These are phyloP conservation scores for Zizania palustris DNA, from an alignment of 202 grass and related monocot species.

Conservation along the genomic window DNA sequence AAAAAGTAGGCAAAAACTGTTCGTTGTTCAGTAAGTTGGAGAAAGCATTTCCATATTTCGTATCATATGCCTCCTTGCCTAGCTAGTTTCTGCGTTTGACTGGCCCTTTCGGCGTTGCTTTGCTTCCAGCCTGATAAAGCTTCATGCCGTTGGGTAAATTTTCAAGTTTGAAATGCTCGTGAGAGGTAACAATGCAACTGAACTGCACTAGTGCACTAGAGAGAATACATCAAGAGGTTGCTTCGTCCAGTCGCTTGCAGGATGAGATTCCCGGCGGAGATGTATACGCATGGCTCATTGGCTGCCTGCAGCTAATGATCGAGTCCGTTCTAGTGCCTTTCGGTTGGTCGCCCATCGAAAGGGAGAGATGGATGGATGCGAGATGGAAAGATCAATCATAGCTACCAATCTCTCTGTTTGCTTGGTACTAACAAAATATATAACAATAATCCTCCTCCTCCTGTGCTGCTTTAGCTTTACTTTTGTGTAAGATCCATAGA, in stretches of 20 bases:
- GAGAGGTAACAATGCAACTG: neutral
- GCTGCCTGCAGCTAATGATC: neutral
- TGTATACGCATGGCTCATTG: neutral
- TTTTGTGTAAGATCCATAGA: neutral
- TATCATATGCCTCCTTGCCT: neutral
- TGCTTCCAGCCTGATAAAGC: neutral
- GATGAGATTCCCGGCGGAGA: constrained; percentile 14
- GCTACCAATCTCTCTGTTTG: neutral
- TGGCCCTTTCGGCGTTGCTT: neutral
- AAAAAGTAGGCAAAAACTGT: neutral
- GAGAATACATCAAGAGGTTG: constrained; percentile 8
- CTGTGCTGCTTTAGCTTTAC: neutral
- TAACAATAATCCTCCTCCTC: no score
- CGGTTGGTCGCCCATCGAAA: constrained; percentile 36
- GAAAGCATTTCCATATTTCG: neutral
- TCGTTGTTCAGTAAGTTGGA: neutral
- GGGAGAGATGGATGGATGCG: constrained; percentile 3
- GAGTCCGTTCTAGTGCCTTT: neutral
- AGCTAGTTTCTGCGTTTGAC: neutral
- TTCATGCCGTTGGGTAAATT: neutral
- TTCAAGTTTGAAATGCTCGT: constrained; percentile 2
- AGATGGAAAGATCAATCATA: constrained; percentile 44
- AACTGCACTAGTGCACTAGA: neutral
- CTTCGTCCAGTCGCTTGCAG: neutral
- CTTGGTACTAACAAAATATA: neutral